Evolutionary conservation across 169 alveolate genomes (phyloP), one percentile per base, ranked within the genome.

Genomic region (Cryptosporidium parvum): DNA sequence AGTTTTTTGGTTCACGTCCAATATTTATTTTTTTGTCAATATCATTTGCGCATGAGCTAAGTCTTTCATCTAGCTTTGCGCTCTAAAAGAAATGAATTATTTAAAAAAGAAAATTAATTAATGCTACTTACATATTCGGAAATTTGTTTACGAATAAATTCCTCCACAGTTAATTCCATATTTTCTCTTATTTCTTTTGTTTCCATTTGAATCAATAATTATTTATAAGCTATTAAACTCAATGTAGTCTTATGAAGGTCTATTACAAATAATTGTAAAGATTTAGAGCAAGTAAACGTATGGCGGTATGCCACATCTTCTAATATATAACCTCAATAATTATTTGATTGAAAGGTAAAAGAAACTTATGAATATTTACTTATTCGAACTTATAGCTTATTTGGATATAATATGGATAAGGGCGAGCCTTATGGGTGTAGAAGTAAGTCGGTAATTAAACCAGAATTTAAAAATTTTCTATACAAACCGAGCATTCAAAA

Each of bases 151-250:
- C 59, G 72, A 59, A 80, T 62, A 23, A 80, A 80, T 48, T 80
- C 89, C 53, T 80, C 89, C 18, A 80, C 89, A 12, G 89, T 80
- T 23, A 80, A 44, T 18, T 80, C 89, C 35, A 45, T 35, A 39
- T 70, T 29, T 44, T 70, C 44, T 31, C n/a, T 70, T 23, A 70
- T 23, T 35, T 65, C 72, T n/a, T 37, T 65, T 21, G 26, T 35
- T 33, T 16, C 26, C 72, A 65, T 65, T 65, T 31, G 72, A 65
- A 65, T 10, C 14, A 65, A 16, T 10, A 21, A 65, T 65, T 35
- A 16, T 29, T 12, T 35, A 68, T 18, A 45, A 70, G 18, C 12
- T 21, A 16, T 39, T 35, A 16, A 23, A 56, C 35, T 48, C 2
- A 16, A 16, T 56, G 18, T 56, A 56, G 37, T n/a, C 10, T 21